Percentiles rank a stretch among this genome's conserved stretches.
Conservation (phyloP, 441 rosid genomes). For the Bruguiera hainesii region DNA sequence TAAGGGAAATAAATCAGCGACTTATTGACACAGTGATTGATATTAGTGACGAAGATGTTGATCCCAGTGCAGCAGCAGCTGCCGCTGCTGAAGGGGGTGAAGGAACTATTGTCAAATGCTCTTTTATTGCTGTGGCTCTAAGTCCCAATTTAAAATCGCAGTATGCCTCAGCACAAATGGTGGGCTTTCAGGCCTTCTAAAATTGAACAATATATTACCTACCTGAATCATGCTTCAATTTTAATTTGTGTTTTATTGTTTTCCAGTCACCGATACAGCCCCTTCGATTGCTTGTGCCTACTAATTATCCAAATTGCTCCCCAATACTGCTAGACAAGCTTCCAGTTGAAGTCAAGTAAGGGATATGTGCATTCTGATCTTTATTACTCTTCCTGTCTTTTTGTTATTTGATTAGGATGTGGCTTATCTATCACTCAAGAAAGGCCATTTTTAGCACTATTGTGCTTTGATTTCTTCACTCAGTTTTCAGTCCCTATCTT, state of each 20-base stretch:
- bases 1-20: slow-evolving; percentile 59
- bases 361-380: background rate
- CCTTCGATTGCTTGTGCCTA: slow-evolving; percentile 57
- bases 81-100: slow-evolving; percentile 34
- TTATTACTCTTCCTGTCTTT: background rate
- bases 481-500: too few species aligned
- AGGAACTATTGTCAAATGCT: slow-evolving; percentile 64
- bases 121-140: slow-evolving; percentile 63
- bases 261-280: slow-evolving; percentile 76
- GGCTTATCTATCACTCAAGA: too few species aligned
- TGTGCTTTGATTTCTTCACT: too few species aligned
- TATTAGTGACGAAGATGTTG: slow-evolving; percentile 60
- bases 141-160: slow-evolving; percentile 56
- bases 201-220: background rate
- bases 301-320: slow-evolving; percentile 70
- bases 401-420: background rate
- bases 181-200: slow-evolving; percentile 19
- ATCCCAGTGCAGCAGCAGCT: slow-evolving; percentile 41
- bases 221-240: background rate
- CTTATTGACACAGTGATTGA: slow-evolving; percentile 70
- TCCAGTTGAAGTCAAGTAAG: slow-evolving; percentile 44
- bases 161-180: slow-evolving; percentile 55
- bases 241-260: slow-evolving; percentile 13
- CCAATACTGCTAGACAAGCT: slow-evolving; percentile 61
- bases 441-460: too few species aligned